Base-by-base conservation (phyloP, 768 basidiomycete species). In the Dacryopinax primogenitus region DNA sequence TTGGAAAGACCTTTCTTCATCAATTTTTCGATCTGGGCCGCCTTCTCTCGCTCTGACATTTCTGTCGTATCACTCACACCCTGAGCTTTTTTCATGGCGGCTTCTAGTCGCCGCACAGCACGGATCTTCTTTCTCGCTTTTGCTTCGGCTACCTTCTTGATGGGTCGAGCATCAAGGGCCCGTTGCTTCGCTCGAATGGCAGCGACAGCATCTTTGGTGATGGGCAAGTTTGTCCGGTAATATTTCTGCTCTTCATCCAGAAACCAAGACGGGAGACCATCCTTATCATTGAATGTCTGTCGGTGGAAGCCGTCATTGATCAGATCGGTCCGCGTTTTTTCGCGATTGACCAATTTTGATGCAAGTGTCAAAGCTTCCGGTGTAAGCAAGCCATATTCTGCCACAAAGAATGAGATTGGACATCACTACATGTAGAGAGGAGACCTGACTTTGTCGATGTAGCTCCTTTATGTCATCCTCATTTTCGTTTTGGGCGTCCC, bases 121-220 rank as follows among this genome's bases (percentile, higher is more conserved):
- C 86, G 91, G 73, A 90, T 77, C 78, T 97, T 97, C 77, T 99
- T 99, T 67, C 96, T 83, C 32, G 92, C 93, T 75, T 98, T 98
- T 15, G 96, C 96, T 76, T 98, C 96, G 9, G 95, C 96, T 6
- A 98, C 84, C 80, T 99, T 99, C 79, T 96, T 98, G 77, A 99
- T 98, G 18, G 96, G 96, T 28, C 96, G 85, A 0, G 95, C 92
- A 73, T 99, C 93, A 62, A 99, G 79, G 15, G 92, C 90, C 13
- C 95, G 87, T 76, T 94, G 90, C 75, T 90, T 92, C 23, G 88
- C 90, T 33, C 89, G 85, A 33, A 99, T 80, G 11, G 84, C 86
- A 62, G 82, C 81, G 65, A 98, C 80, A 11, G 96, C 96, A 74
- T 98, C 96, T 74, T 95, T 98, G 0, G 94, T 97, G 64, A 97